phyloP scores from a whole-genome alignment of 805 yeast species.

The Grigorovia transvaalensis region DNA sequence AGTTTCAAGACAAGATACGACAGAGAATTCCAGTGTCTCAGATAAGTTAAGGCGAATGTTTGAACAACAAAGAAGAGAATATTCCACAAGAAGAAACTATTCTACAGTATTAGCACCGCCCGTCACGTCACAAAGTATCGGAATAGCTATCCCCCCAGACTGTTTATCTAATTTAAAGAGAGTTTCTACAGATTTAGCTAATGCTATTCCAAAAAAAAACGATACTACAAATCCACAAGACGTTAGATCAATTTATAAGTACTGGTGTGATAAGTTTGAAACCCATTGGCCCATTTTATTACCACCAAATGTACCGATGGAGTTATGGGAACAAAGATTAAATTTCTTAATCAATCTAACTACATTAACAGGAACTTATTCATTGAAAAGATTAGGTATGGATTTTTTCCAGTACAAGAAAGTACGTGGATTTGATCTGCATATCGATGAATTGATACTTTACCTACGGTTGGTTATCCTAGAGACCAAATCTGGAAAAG shows the following conservation, averaged over 20 bases:
- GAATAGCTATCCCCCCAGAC: not conserved
- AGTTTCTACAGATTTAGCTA: not conserved
- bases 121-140: not conserved
- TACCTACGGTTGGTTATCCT: conserved; percentile 9
- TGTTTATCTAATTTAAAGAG: not conserved
- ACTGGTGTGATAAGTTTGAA: conserved; percentile 14
- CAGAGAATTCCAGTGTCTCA: not conserved
- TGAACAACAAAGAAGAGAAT: not conserved
- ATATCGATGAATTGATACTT: conserved; percentile 12
- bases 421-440: conserved; percentile 10
- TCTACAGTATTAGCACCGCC: conserved; percentile 8
- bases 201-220: not conserved
- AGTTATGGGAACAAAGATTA: conserved; percentile 16
- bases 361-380: conserved; percentile 7
- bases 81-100: not conserved
- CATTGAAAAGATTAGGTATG: conserved; percentile 6
- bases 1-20: no score
- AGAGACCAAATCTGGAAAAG: not conserved
- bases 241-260: not conserved
- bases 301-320: conserved; percentile 4
- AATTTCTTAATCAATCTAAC: conserved; percentile 13
- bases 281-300: conserved; percentile 16
- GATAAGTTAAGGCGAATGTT: not conserved
- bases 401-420: conserved; percentile 16
- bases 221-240: not conserved